Conservation (phyloP, 2,329 filamentous ascomycete genomes). For the Phaeosphaeria sp. region DNA sequence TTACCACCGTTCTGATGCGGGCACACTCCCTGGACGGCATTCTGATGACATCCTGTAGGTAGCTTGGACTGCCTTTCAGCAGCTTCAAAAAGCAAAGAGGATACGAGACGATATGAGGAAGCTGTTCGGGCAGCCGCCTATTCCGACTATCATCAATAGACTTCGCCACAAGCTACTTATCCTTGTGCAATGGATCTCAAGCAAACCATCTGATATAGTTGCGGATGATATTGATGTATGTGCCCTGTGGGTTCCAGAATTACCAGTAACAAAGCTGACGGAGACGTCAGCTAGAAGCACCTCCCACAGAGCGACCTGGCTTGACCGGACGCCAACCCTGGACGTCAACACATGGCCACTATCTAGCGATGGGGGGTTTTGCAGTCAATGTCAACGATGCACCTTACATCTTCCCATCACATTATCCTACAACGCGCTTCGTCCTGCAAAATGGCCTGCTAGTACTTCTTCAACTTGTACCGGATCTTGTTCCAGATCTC, state of each 20-base stretch:
- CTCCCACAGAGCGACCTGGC: not conserved
- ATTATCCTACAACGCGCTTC: not conserved
- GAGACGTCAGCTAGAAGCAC: not conserved
- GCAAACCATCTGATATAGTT: not conserved
- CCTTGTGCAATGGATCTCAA: not conserved
- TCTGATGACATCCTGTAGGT: not conserved
- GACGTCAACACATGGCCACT: constrained; percentile 13
- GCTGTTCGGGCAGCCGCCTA: not conserved
- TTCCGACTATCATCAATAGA: not conserved
- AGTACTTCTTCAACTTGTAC: not conserved
- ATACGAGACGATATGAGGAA: not conserved
- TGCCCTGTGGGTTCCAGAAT: not conserved
- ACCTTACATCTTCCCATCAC: not conserved
- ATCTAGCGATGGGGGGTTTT: constrained; percentile 15
- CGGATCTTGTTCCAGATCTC: constrained; percentile 5
- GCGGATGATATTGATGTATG: not conserved
- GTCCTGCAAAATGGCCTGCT: not conserved
- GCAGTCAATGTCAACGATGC: constrained; percentile 2
- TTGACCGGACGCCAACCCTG: not conserved
- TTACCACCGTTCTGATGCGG: not conserved
- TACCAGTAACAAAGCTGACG: not conserved
- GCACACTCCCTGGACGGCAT: not conserved
- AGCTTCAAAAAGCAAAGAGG: not conserved
- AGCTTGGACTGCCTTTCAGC: not conserved
- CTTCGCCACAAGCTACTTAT: not conserved